Base-by-base conservation (phyloP, 306 rosid genomes). In the Prunus salicina region DNA sequence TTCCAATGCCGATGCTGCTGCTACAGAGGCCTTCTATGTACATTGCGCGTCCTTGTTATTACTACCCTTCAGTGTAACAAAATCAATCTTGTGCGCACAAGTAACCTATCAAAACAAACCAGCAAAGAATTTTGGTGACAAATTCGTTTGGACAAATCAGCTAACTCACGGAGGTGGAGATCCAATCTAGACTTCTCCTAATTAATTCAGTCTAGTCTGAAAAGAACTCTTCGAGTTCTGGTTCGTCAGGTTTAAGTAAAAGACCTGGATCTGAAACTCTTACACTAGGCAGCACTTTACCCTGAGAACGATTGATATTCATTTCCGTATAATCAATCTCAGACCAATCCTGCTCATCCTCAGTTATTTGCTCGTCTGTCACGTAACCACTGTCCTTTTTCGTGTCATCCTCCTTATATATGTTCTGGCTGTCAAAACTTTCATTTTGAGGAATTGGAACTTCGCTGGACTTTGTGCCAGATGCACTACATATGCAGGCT, bases 401-500 rank as follows among this genome's bases (percentile, higher is more conserved):
- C 30, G 47, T 51, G 24, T 73, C 65, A 18, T 75, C 84, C 67
- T 64, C 80, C 34, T 67, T 75, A 8, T 43, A 68, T 25, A 57
- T 46, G 34, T 80, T 84, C 15, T 46, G 72, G 58, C 32, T 63
- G 24, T 61, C 60, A 6, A 18, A 65, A 73, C 58, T 69, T 84
- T 76, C 86, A 74, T 68, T 79, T 67, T 24, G 63, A 34, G 60
- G 60, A 74, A 72, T 61, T 64, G 56, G 30, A 52, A 76, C 41
- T 41, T 47, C 80, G 53, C 15, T 69, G 14, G 50, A 80, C 66
- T 68, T 78, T 76, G 75, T 58, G 71, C 74, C 79, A 0, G 83
- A 73, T 64, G 74, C 70, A 60, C 88, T 79, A 74, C 98, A 91
- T 67, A 93, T 91, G 90, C 98, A 93, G 53, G 97, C 78, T 51